Percentiles rank a stretch among this genome's conserved stretches.
Evolutionary conservation across 768 basidiomycete genomes (phyloP).

Genomic region (Leccinellum luteum): DNA sequence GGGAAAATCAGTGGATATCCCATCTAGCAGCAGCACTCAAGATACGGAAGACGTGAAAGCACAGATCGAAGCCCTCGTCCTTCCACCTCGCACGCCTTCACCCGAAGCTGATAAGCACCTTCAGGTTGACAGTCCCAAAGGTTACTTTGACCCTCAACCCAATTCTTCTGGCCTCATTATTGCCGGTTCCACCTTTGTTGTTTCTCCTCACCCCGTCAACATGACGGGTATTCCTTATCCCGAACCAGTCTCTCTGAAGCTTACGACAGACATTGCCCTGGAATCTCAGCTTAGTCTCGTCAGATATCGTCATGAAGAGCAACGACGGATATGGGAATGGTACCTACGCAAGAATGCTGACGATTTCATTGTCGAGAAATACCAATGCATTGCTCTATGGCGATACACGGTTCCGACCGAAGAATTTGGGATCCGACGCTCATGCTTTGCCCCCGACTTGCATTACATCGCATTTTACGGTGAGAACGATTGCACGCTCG

Average conservation of each 20-base stretch:
- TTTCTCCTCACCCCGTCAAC: slow-evolving; percentile 30
- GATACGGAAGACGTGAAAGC: slow-evolving; percentile 56
- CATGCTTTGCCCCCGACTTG: slow-evolving; percentile 75
- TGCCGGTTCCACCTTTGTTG: slow-evolving; percentile 30
- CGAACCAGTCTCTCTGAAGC: slow-evolving; percentile 49
- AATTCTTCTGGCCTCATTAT: slow-evolving; percentile 28
- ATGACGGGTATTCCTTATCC: slow-evolving; percentile 33
- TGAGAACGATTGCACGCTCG: slow-evolving; percentile 88
- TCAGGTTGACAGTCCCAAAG: slow-evolving; percentile 32
- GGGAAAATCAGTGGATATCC: slow-evolving; percentile 15
- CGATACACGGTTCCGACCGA: slow-evolving; percentile 76
- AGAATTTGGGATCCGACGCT: slow-evolving; percentile 62
- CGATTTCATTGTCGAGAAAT: slow-evolving; percentile 88
- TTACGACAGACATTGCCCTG: slow-evolving; percentile 63
- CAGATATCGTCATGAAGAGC: slow-evolving; percentile 82
- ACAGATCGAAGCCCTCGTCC: slow-evolving; percentile 56
- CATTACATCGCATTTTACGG: slow-evolving; percentile 86
- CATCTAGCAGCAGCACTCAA: slow-evolving; percentile 13
- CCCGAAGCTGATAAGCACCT: slow-evolving; percentile 26
- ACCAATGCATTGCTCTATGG: slow-evolving; percentile 82
- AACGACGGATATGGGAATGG: slow-evolving; percentile 93
- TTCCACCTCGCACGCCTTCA: slow-evolving; percentile 42
- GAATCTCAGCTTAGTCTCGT: slow-evolving; percentile 71
- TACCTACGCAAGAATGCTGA: slow-evolving; percentile 83
- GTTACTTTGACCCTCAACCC: slow-evolving; percentile 45